Base-by-base conservation (phyloP, 192 early-diverging fungal species). In the Dimargaris xerosporica region DNA sequence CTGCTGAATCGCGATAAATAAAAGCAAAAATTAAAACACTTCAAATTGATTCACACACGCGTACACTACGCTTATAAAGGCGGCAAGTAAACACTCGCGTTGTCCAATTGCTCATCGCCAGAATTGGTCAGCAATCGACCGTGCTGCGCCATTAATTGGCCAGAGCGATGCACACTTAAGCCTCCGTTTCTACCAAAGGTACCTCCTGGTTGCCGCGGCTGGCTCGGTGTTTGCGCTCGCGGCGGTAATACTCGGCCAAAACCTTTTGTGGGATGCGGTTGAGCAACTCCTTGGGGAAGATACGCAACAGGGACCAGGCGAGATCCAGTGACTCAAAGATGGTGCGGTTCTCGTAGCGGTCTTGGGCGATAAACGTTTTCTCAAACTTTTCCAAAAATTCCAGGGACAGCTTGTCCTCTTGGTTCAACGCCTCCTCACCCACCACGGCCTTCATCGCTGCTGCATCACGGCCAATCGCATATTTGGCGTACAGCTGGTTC, bases 401-500 rank as follows among this genome's bases (percentile, higher is more conserved):
- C 13, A 99, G 72, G 30, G 90, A 83, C 64, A 99, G 80, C 70
- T 99, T 99, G 66, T 99, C 96, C 73, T 99, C 96, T 61, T 88
- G 90, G 71, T 91, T 96, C 71, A 99, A 72, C 6, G 96, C 96
- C 68, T 99, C 96, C 71, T 99, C 96, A 73, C 96, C 96, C 44
- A 99, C 96, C 30, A 99, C 96, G 30, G 96, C 96, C 80, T 99
- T 99, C 96, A 99, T 99, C 21, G 96, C 89, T 19, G 93, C 91
- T 1, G 96, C 96, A 69, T 99, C 96, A 64, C 88, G 79, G 64
- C 96, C 96, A 75, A 99, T 99, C 29, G 96, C 96, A 71, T 99
- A 99, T 74, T 99, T 99, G 63, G 96, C 96, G 71, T 99, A 99
- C 71, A 99, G 73, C 77, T 99, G 96, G 77, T 97, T 99, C 11